Evolutionary conservation across 306 rosid species (phyloP).

Genomic region (Cucurbita maxima): DNA sequence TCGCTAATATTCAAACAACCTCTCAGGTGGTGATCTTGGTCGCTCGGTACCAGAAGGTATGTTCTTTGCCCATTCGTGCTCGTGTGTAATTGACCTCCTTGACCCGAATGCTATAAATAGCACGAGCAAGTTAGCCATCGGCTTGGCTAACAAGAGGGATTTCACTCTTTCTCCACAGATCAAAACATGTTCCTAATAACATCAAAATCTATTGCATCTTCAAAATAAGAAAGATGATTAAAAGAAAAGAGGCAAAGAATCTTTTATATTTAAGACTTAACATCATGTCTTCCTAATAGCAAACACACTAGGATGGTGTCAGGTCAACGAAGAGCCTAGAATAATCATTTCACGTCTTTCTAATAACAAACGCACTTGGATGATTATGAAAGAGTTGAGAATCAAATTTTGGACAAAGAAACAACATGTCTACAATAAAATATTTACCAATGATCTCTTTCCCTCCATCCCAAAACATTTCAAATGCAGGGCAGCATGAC

Average conservation of each 20-base stretch:
- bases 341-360: not conserved
- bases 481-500: not conserved
- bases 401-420: not conserved
- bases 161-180: too few species aligned
- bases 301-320: not conserved
- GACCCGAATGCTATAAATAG: too few species aligned
- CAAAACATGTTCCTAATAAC: not conserved
- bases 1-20: too few species aligned
- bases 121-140: too few species aligned
- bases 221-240: not conserved
- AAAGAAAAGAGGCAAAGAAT: not conserved
- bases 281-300: not conserved
- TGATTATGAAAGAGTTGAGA: too few species aligned
- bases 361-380: not conserved
- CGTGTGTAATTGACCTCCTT: too few species aligned
- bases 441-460: not conserved
- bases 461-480: not conserved
- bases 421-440: not conserved
- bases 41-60: too few species aligned
- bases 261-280: not conserved
- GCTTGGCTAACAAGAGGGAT: too few species aligned
- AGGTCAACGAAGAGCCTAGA: not conserved
- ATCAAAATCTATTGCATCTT: not conserved
- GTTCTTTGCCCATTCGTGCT: too few species aligned
- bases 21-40: too few species aligned